Base-by-base conservation (phyloP, 1,284 basidiomycete species). In the Inonotus obliquus region DNA sequence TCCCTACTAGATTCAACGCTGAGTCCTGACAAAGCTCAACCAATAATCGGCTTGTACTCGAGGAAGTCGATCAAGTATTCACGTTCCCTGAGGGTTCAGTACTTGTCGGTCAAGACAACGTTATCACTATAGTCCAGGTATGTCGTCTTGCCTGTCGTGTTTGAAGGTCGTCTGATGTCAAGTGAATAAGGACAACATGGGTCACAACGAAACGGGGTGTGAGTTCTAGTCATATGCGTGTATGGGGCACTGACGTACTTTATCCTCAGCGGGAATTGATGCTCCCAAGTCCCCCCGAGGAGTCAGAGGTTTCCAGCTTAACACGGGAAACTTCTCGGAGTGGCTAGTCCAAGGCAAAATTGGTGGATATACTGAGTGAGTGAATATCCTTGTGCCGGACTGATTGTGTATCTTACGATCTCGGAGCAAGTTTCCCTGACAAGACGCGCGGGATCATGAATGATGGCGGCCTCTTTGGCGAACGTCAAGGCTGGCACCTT, bases 301-400 rank as follows among this genome's bases (percentile, higher is more conserved):
- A 0, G 79, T 93, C 53, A 81, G 87, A 14, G 90, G 89, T n/a
- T 92, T 87, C 76, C 69, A 79, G 65, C 78, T 92, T 11, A 78
- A 83, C 59, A 72, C 71, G 7, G 87, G 86, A n/a, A 75, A 74
- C 17, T 89, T 91, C 68, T 76, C 77, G 1, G 75, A 78, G 7
- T 94, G 92, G 91, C 90, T 82, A 65, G 88, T 93, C 0, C 89
- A 92, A 73, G 91, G 91, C 39, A 93, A 92, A 71, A 67, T 86
- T 6, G 88, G 88, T 19, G 91, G 91, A 14, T 92, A 92, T 70
- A 82, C 74, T 0, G 74, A 75, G 89, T 91, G 57, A 27, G 17
- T 7, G n/a, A 19, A 38, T 25, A 11, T 56, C 32, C 23, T 21
- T n/a, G 17, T 9, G n/a, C 45, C 55, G 17, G 13, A 9, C 29